phyloP scores from a whole-genome alignment of 306 rosid species.

The Corylus heterophylla region DNA sequence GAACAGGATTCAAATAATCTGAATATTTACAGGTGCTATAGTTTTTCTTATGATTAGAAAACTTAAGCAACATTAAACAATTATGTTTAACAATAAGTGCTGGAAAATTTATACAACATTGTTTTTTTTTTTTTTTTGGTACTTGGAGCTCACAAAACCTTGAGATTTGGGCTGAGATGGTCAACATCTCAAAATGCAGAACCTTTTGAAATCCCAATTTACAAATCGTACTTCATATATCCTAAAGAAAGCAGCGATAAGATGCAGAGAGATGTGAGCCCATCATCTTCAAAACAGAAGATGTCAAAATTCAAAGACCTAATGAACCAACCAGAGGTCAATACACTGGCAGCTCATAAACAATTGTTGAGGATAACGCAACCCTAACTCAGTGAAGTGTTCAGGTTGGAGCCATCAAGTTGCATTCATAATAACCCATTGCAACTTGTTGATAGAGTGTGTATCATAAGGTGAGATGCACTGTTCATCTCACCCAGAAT shows the following conservation, averaged over 20 bases:
- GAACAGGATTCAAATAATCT: constrained; percentile 11
- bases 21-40: constrained; percentile 8
- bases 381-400: background rate
- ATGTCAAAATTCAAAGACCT: background rate
- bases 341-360: no score
- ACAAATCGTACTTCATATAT: background rate
- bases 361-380: background rate
- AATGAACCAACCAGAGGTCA: background rate
- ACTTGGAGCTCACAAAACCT: background rate
- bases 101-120: background rate
- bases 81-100: background rate
- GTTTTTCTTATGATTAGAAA: background rate
- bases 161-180: background rate
- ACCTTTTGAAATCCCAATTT: background rate
- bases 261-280: background rate
- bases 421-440: background rate
- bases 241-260: background rate
- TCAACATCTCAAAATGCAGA: background rate
- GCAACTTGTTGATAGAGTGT: no score
- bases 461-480: no score
- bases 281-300: background rate
- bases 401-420: background rate
- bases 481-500: no score
- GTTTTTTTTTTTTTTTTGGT: background rate
- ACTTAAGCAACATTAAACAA: background rate